Conservation (phyloP, 2,329 filamentous ascomycete species). For the Monosporascus sp. region DNA sequence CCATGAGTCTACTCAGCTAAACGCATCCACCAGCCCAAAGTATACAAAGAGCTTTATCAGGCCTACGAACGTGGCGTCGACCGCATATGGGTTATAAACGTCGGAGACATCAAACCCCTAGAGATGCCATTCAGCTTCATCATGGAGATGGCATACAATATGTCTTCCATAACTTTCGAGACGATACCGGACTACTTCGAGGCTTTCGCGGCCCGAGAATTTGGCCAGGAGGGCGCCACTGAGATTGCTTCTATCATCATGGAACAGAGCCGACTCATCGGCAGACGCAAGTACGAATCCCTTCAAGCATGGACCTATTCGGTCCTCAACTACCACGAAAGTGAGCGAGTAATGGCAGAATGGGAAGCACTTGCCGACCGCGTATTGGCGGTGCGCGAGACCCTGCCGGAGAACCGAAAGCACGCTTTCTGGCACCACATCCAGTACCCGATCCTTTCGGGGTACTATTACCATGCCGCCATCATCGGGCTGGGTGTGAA, state of each 20-base stretch:
- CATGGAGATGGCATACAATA: slow-evolving; percentile 47
- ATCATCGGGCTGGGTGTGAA: slow-evolving; percentile 44
- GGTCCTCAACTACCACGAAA: slow-evolving; percentile 55
- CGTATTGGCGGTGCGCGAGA: slow-evolving; percentile 40
- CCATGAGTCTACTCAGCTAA: background rate
- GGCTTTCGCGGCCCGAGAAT: slow-evolving; percentile 44
- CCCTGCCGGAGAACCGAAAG: slow-evolving; percentile 36
- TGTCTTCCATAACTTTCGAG: slow-evolving; percentile 36
- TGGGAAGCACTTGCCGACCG: slow-evolving; percentile 45
- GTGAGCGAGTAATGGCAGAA: slow-evolving; percentile 45
- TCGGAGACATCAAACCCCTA: slow-evolving; percentile 60
- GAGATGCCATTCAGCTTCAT: slow-evolving; percentile 20
- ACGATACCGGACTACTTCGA: slow-evolving; percentile 38
- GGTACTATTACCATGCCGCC: slow-evolving; percentile 46
- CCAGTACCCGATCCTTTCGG: slow-evolving; percentile 54
- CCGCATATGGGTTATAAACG: slow-evolving; percentile 62
- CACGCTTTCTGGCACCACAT: slow-evolving; percentile 57
- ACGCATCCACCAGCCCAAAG: slow-evolving; percentile 7
- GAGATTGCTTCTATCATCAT: slow-evolving; percentile 46
- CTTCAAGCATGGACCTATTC: slow-evolving; percentile 53
- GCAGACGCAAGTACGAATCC: slow-evolving; percentile 55
- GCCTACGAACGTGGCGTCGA: slow-evolving; percentile 54
- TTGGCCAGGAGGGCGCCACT: slow-evolving; percentile 39
- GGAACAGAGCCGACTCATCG: slow-evolving; percentile 43
- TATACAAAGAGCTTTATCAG: slow-evolving; percentile 46